Base-by-base conservation (phyloP, 345 rosid species). In the Brassica napus region DNA sequence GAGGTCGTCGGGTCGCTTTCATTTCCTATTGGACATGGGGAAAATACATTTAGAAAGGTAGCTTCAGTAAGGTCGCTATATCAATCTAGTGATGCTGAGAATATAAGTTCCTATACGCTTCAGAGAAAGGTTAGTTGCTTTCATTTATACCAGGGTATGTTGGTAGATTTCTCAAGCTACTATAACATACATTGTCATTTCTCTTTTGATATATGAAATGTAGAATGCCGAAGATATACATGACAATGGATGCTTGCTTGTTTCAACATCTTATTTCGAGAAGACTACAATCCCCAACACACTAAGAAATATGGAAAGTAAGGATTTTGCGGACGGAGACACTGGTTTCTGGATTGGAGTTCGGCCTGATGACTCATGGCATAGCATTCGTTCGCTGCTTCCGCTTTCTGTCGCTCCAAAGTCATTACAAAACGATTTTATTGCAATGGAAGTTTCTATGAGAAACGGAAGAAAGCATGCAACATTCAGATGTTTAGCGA, bases 401-500 rank as follows among this genome's bases (percentile, higher is more conserved):
- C 94, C 99, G 0, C 76, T 91, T 73, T 88, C 97, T 28, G 89
- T 93, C 32, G 92, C 87, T 65, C 99, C 99, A 24, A 93, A 87
- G 77, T 82, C 82, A 71, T 77, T 91, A 26, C 77, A 86, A 52
- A 81, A 83, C 58, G 90, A 93, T 69, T 91, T 83, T 75, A 65
- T 91, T 82, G 99, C 97, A 59, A 86, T 95, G 87, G 99, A 93
- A 83, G 90, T 91, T 79, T 78, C 85, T 63, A 83, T 92, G 90
- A 91, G 88, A 87, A 87, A 91, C 87, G 97, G 99, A 75, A 91
- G 89, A 92, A 95, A 93, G 84, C 97, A 93, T 74, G 96, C 85
- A 69, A 82, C 88, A 85, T 91, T 95, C 79, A 90, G 99, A 87
- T 83, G 96, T 75, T 92, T 95, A 80, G 96, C 90, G 15, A 85